Evolutionary conservation across 768 basidiomycete genomes (phyloP), one percentile per base, ranked within the genome.

Genomic region (Lentinula aciculospora): DNA sequence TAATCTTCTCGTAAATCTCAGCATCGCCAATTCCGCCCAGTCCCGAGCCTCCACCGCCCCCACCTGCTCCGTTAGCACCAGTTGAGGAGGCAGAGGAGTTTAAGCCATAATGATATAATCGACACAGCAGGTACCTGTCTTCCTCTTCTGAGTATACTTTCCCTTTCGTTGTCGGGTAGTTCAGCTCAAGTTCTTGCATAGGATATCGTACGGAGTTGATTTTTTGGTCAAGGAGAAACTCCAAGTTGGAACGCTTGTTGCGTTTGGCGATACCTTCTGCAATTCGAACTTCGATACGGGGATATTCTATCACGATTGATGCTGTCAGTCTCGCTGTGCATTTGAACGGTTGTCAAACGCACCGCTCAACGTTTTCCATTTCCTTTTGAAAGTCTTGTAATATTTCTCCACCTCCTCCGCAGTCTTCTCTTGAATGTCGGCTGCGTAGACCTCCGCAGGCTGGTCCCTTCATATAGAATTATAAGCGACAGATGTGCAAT

Each of bases 131-230:
- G 75, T 98, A 99, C 17, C 96, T 80, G 65, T 98, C 97, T 67
- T 98, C 97, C 67, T 98, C 97, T 62, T 99, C 97, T 25, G 83
- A 89, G 71, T 96, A 99, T 4, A 94, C 89, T 66, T 98, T 98
- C 59, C 94, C 96, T 71, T 98, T 98, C 34, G 94, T 96, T 29
- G 89, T 89, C 1, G 92, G 93, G 64, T 98, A 98, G 69, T 91
- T 89, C 53, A 98, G 84, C 71, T 96, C 91, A 48, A 99, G 85
- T 70, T 97, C 95, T 69, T 98, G 96, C 87, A 98, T 94, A 1
- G 97, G 97, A 70, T 88, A 93, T 37, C 82, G 78, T 58, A 92
- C 88, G 1, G 88, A 88, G 21, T 76, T 76, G 64, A 98, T 90
- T 69, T 98, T 98, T 66, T 84, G 81, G 53, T 84, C 75, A 29